These are phyloP conservation scores for Olyra latifolia DNA, from an alignment of 176 grass and related monocot genomes.

Conservation along the genomic window DNA sequence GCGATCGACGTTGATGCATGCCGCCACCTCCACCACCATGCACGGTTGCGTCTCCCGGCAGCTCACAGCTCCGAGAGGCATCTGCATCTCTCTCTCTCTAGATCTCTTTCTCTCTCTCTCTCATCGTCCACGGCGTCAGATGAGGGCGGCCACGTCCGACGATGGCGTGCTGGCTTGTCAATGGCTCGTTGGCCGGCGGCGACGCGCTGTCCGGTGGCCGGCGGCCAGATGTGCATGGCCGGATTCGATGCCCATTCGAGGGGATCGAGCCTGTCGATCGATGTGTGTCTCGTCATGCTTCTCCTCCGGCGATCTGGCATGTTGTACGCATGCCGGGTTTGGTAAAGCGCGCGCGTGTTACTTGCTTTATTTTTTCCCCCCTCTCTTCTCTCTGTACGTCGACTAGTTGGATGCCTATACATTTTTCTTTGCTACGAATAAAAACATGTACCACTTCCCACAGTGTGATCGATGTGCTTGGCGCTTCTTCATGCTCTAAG, in stretches of 20 bases:
- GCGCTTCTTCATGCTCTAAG: too few relatives aligned
- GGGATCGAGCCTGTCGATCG: neutral
- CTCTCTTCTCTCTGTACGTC: too few relatives aligned
- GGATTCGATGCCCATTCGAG: conserved; percentile 14
- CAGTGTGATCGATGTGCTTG: too few relatives aligned
- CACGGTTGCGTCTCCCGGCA: conserved; percentile 13
- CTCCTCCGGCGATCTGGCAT: neutral
- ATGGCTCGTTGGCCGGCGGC: conserved; percentile 18
- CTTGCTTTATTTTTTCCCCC: too few relatives aligned
- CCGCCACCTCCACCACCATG: neutral
- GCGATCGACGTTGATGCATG: neutral
- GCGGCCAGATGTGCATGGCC: neutral
- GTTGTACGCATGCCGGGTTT: neutral
- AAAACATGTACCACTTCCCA: too few relatives aligned
- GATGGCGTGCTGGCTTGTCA: conserved; percentile 40
- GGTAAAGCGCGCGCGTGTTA: too few relatives aligned
- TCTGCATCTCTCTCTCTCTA: too few relatives aligned
- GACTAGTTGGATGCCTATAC: too few relatives aligned
- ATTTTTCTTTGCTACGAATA: too few relatives aligned
- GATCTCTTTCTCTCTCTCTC: neutral
- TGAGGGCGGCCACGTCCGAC: conserved; percentile 25
- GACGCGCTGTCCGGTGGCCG: neutral
- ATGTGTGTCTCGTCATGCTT: neutral
- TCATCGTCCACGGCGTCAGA: neutral
- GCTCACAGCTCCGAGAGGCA: neutral